Evolutionary conservation across 169 alveolate species (phyloP).

Genomic region (Plasmodium chabaudi): DNA sequence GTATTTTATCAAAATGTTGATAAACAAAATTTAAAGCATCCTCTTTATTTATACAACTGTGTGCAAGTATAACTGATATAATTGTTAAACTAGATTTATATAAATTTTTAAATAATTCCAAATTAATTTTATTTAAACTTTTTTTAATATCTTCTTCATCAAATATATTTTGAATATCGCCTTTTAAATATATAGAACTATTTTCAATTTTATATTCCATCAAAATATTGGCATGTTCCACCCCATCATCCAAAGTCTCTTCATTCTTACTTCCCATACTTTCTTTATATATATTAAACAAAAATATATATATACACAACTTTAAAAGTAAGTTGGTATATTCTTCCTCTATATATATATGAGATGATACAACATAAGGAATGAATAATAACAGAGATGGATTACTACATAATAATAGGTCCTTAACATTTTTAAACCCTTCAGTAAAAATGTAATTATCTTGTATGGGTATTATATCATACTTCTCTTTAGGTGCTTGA

Average conservation of each 20-base stretch:
- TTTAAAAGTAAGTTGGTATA: constrained; percentile 9
- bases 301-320: constrained; percentile 42
- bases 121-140: constrained; percentile 6
- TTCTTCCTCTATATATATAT: constrained; percentile 4
- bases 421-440: too few species aligned
- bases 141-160: constrained; percentile 13
- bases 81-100: constrained; percentile 16
- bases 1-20: constrained; percentile 19
- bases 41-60: constrained; percentile 1
- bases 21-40: constrained; percentile 7
- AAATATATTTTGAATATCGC: not conserved
- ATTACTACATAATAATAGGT: too few species aligned
- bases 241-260: not conserved
- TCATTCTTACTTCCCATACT: not conserved
- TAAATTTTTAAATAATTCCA: not conserved
- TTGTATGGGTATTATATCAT: too few species aligned
- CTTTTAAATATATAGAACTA: constrained; percentile 4
- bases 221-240: not conserved
- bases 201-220: constrained; percentile 7
- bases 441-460: too few species aligned
- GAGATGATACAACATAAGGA: constrained; percentile 18
- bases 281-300: constrained; percentile 11
- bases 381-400: constrained; percentile 1
- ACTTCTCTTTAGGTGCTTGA: too few species aligned
- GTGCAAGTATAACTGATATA: constrained; percentile 8